phyloP scores from a whole-genome alignment of 768 basidiomycete genomes.

The Hypholoma sublateritium region DNA sequence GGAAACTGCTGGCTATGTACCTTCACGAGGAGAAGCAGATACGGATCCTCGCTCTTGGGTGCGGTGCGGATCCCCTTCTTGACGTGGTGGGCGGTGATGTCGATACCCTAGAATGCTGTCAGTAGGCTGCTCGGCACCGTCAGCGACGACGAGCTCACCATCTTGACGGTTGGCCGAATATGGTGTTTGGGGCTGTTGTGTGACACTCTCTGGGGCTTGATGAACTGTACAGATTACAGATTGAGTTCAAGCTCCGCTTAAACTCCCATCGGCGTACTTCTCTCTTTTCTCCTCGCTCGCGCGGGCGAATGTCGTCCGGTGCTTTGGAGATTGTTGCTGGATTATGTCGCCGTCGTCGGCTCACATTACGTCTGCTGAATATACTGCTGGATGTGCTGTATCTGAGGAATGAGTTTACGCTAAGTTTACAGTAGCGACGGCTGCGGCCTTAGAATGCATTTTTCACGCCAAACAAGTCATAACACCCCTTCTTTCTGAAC shows the following conservation, averaged over 20 bases:
- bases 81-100: slow-evolving; percentile 96
- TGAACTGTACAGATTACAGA: slow-evolving; percentile 61
- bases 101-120: slow-evolving; percentile 78
- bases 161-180: slow-evolving; percentile 66
- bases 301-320: not conserved
- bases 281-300: not conserved
- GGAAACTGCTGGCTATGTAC: slow-evolving; percentile 38
- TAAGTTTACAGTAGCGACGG: not conserved
- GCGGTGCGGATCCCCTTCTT: slow-evolving; percentile 94
- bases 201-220: slow-evolving; percentile 48
- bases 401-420: not conserved
- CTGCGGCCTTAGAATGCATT: slow-evolving; percentile 5
- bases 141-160: slow-evolving; percentile 67
- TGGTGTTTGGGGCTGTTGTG: slow-evolving; percentile 49
- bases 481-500: slow-evolving; percentile 53
- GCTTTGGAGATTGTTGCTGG: not conserved
- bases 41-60: slow-evolving; percentile 99
- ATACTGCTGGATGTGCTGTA: not conserved
- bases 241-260: slow-evolving; percentile 44
- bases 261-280: slow-evolving; percentile 17
- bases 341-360: not conserved
- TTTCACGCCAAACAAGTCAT: slow-evolving; percentile 37
- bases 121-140: slow-evolving; percentile 24
- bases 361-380: not conserved
- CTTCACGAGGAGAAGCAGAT: slow-evolving; percentile 97